Evolutionary conservation across 1,139 yeast genomes (phyloP), one percentile per base, ranked within the genome.

Genomic region (Lodderomyces metapsilosis): DNA sequence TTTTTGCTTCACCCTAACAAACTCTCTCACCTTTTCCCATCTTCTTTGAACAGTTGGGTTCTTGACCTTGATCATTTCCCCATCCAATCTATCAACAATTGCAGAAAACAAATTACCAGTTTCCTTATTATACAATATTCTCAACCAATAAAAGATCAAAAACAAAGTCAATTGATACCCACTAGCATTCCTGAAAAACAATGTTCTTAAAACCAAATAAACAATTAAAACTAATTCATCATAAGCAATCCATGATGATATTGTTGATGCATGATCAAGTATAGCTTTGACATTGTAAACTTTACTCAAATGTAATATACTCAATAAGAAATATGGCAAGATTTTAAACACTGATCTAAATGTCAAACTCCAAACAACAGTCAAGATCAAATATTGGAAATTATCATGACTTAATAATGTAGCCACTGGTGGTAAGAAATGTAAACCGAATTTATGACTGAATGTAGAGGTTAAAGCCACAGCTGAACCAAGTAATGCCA

Each of bases 311-410:
- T 85, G 92, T 52, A 84, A 65, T 22, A 76, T 46, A 11, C 91
- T 72, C 39, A 83, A 66, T 39, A 80, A 54, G 49, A 71, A 65
- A 56, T 67, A 82, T 17, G 92, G 92, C 16, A 80, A 46, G 37
- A 84, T 52, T 57, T 84, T 84, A 62, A 80, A 82, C n/a, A 78
- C 61, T 1, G 88, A 81, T 48, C 75, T 70, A 61, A 85, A 80
- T 24, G 84, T 78, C 45, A 83, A 61, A 35, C 80, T 56, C 91
- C 91, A 84, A 25, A 78, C 62, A 2, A 59, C 23, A 0, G 82
- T 76, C 46, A 84, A 65, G 5, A 77, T 50, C 47, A 80, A 61
- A 52, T 74, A 78, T 57, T 84, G 92, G 67, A 82, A 82, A 60
- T 84, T 84, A 50, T 80, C 86, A 36, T 84, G 81, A 13, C 87